Percentiles rank a stretch among this genome's conserved stretches.
These are phyloP conservation scores for Lodderomyces jiufengensis DNA, from an alignment of 1,139 yeast genomes.

Conservation along the genomic window DNA sequence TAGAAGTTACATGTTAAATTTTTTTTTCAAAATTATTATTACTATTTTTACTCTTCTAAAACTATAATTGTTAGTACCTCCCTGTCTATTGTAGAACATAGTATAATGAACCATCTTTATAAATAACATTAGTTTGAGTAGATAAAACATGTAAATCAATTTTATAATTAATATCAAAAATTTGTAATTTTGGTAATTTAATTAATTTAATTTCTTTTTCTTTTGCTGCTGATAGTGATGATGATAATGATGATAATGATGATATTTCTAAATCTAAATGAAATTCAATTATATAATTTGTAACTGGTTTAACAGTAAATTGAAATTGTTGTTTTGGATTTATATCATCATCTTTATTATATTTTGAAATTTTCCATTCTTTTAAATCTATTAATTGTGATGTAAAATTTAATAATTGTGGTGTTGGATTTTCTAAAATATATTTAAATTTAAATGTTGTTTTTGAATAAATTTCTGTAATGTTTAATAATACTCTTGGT, in stretches of 20 bases:
- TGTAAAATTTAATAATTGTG: slow-evolving; percentile 62
- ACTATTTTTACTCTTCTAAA: background rate
- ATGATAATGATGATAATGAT: too few relatives aligned
- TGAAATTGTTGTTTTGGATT: slow-evolving; percentile 23
- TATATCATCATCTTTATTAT: background rate
- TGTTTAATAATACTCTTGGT: slow-evolving; percentile 57
- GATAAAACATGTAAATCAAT: slow-evolving; percentile 57
- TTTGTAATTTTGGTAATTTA: slow-evolving; percentile 54
- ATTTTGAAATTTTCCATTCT: slow-evolving; percentile 25
- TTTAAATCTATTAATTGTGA: slow-evolving; percentile 31
- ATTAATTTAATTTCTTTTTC: slow-evolving; percentile 12
- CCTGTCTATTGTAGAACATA: slow-evolving; percentile 3
- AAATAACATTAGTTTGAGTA: slow-evolving; percentile 30
- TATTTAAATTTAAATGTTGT: slow-evolving; percentile 36
- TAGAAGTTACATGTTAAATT: too few relatives aligned
- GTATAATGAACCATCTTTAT: slow-evolving; percentile 12
- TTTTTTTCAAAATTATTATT: slow-evolving; percentile 2
- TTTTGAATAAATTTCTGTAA: slow-evolving; percentile 14
- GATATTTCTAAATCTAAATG: slow-evolving; percentile 15
- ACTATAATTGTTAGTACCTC: slow-evolving; percentile 3
- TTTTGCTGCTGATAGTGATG: too few relatives aligned
- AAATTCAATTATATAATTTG: slow-evolving; percentile 42
- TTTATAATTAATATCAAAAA: slow-evolving; percentile 64
- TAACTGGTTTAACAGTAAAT: slow-evolving; percentile 61
- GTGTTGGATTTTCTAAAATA: slow-evolving; percentile 71